Percentiles rank a stretch among this genome's conserved stretches.
phyloP scores from a whole-genome alignment of 345 rosid species.

The Rhizophora apiculata region DNA sequence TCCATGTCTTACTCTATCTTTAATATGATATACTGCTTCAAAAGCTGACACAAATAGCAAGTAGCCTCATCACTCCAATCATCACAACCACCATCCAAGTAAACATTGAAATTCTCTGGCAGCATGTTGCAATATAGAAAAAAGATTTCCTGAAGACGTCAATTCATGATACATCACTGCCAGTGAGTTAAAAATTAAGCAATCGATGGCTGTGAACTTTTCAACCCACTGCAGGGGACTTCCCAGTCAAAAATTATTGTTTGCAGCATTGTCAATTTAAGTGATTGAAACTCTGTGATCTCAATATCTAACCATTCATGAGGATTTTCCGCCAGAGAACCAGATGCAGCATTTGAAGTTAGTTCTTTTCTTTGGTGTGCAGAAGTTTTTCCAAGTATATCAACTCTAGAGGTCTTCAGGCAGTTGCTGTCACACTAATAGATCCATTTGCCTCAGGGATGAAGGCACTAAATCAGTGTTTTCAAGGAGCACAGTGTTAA shows the following conservation, averaged over 20 bases:
- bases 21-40: conserved; percentile 58
- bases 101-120: conserved; percentile 32
- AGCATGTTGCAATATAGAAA: conserved; percentile 49
- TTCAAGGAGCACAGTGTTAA: conserved; percentile 18
- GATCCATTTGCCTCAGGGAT: conserved; percentile 80
- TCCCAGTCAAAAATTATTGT: conserved; percentile 56
- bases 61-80: conserved; percentile 47
- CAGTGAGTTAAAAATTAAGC: conserved; percentile 38
- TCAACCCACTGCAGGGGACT: conserved; percentile 78
- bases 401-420: conserved; percentile 73
- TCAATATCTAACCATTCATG: conserved; percentile 25
- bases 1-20: conserved; percentile 74
- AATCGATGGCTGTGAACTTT: conserved; percentile 56
- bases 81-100: conserved; percentile 32
- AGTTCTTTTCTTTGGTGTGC: conserved; percentile 42
- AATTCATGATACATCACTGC: conserved; percentile 55
- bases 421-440: conserved; percentile 68
- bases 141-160: conserved; percentile 47
- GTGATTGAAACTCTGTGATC: conserved; percentile 32
- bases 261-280: conserved; percentile 14
- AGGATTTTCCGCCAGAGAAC: conserved; percentile 30
- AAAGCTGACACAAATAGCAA: conserved; percentile 49
- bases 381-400: conserved; percentile 63
- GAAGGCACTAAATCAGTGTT: conserved; percentile 59
- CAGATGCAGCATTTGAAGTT: conserved; percentile 29